Evolutionary conservation across 2,329 filamentous ascomycete genomes (phyloP).

Genomic region (Arthrinium phaeospermum): DNA sequence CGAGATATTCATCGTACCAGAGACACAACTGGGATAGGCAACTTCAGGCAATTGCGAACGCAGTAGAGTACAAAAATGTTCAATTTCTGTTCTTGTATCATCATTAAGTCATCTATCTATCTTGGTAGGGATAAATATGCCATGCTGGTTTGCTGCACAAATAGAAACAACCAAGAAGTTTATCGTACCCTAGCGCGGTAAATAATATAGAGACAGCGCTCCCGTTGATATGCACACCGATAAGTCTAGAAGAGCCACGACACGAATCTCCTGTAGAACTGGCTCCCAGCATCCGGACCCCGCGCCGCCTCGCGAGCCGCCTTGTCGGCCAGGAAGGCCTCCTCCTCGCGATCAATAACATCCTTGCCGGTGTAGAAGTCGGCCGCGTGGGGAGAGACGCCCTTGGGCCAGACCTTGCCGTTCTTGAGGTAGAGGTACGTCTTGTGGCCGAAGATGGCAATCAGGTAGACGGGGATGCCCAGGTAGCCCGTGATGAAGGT

Average conservation of each 20-base stretch:
- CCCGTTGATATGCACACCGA: background rate
- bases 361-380: conserved; percentile 78
- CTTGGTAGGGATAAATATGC: background rate
- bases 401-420: conserved; percentile 40
- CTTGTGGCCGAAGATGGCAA: conserved; percentile 74
- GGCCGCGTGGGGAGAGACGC: conserved; percentile 61
- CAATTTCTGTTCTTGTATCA: background rate
- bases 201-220: background rate
- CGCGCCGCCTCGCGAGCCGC: conserved; percentile 43
- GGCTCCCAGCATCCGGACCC: conserved; percentile 41
- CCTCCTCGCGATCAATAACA: conserved; percentile 74
- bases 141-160: background rate
- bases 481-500: conserved; percentile 80
- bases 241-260: conserved; percentile 63
- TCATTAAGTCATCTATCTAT: background rate
- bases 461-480: conserved; percentile 76
- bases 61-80: background rate
- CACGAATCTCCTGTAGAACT: conserved; percentile 65
- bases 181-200: background rate
- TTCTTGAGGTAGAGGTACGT: conserved; percentile 31
- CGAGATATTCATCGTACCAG: background rate
- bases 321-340: conserved; percentile 67
- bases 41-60: background rate
- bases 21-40: background rate
- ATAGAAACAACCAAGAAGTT: background rate